A percentile compares a stretch with the other conserved stretches of the same genome.
These are phyloP conservation scores for Heliosperma pusillum DNA, from an alignment of 148 eudicot species.

Conservation along the genomic window DNA sequence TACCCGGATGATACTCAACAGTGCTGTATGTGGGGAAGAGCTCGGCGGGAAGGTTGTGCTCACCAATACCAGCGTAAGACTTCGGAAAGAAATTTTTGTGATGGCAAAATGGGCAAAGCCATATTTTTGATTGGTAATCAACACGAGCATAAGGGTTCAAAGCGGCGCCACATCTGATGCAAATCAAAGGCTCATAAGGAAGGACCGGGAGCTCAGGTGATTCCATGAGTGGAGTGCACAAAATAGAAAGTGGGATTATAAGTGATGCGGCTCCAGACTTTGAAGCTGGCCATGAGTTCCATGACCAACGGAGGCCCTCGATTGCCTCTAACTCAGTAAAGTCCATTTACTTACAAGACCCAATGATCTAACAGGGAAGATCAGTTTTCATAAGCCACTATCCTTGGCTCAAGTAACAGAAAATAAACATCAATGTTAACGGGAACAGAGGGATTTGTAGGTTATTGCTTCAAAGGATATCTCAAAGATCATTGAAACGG, in stretches of 20 bases:
- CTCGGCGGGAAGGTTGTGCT: conserved; percentile 87
- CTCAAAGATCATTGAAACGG: too few relatives aligned
- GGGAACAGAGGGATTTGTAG: not conserved
- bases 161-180: conserved; percentile 57
- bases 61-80: conserved; percentile 55
- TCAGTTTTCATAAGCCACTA: not conserved
- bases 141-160: conserved; percentile 94
- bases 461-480: too few relatives aligned
- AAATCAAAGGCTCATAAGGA: conserved; percentile 68
- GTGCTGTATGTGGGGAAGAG: conserved; percentile 84
- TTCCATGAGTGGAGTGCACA: conserved; percentile 72
- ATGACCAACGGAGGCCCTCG: conserved; percentile 89
- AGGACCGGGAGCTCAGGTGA: conserved; percentile 72
- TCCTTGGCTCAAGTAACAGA: not conserved
- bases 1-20: conserved; percentile 64
- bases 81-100: conserved; percentile 61
- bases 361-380: not conserved
- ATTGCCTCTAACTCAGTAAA: conserved; percentile 78
- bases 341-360: conserved; percentile 45
- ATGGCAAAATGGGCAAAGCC: conserved; percentile 91
- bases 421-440: not conserved
- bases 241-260: conserved; percentile 63
- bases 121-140: conserved; percentile 64
- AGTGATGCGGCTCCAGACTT: conserved; percentile 45
- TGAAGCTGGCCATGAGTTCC: conserved; percentile 88